Percentiles rank a stretch among this genome's conserved stretches.
phyloP scores from a whole-genome alignment of 352 stramenopile genomes.

The Peronospora destructor region DNA sequence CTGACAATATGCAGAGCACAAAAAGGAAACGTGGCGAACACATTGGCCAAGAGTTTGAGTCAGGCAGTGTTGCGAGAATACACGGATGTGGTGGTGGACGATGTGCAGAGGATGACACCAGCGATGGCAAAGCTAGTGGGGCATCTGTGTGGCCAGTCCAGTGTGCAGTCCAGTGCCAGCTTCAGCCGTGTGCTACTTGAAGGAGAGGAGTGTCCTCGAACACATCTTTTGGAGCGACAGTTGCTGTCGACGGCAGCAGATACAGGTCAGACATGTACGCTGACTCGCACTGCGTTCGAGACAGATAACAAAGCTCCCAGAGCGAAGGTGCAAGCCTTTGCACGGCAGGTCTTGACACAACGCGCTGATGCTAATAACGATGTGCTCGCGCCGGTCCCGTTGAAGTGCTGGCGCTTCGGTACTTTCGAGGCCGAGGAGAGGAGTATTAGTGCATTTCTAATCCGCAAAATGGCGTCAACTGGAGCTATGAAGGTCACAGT shows the following conservation, averaged over 20 bases:
- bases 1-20: slow-evolving; percentile 23
- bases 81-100: slow-evolving; percentile 65
- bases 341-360: slow-evolving; percentile 18
- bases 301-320: not conserved
- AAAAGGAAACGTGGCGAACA: not conserved
- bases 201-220: slow-evolving; percentile 26
- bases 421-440: slow-evolving; percentile 20
- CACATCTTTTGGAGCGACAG: slow-evolving; percentile 32
- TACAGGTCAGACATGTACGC: not conserved
- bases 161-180: slow-evolving; percentile 46
- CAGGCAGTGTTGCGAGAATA: slow-evolving; percentile 33
- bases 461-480: slow-evolving; percentile 5
- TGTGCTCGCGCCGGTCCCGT: slow-evolving; percentile 7
- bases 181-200: slow-evolving; percentile 43
- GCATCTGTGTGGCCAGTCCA: slow-evolving; percentile 30
- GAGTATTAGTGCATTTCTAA: slow-evolving; percentile 18
- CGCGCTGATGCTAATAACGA: not conserved
- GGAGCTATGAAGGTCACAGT: slow-evolving; percentile 22
- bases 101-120: slow-evolving; percentile 59
- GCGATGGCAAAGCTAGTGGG: slow-evolving; percentile 52
- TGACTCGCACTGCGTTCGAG: slow-evolving; percentile 8
- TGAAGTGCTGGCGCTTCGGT: slow-evolving; percentile 23
- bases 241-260: slow-evolving; percentile 14
- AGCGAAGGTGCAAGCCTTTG: slow-evolving; percentile 22
- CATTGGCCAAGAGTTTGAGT: slow-evolving; percentile 26